Evolutionary conservation across 129 eudicot species (phyloP), one percentile per base, ranked within the genome.

Genomic region (Artemisia argyi): DNA sequence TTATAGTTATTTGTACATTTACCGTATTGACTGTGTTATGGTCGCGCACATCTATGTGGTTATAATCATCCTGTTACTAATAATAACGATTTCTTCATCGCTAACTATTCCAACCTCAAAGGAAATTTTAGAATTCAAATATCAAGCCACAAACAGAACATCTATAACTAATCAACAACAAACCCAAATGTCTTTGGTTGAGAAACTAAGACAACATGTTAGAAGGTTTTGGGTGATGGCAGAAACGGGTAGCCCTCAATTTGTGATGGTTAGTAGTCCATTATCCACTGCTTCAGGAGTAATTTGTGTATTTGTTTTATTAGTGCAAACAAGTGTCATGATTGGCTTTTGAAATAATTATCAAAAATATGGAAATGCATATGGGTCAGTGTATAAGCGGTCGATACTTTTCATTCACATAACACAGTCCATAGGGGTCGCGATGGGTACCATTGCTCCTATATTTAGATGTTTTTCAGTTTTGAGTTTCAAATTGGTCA

Each of bases 111-210:
- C 85, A 32, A 18, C 68, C 17, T 61, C 48, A 5, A 83, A 79
- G 63, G 28, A 49, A 20, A 32, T 71, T 6, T 48, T 83, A 46
- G 87, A 83, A 62, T 2, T 15, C 39, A 72, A 66, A 52, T 79
- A 83, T 30, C 64, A 65, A 14, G 71, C 69, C 26, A 46, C 11
- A 63, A 55, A 51, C 15, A 63, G 68, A 30, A 32, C 28, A 15
- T 53, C 73, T 68, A 49, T 17, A 13, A 11, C 0, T 9, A 70
- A 12, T 13, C 56, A 17, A 52, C 48, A 60, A 69, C 22, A n/a
- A n/a, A 30, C 44, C 13, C 55, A 65, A 6, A 74, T 28, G 14
- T 18, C 24, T 30, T 10, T 15, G 2, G 32, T 46, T 2, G 75
- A 52, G 7, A 60, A 61, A 32, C 65, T 79, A 60, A 72, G 60